phyloP scores from a whole-genome alignment of 768 basidiomycete genomes.

The Termitomyces sp. region DNA sequence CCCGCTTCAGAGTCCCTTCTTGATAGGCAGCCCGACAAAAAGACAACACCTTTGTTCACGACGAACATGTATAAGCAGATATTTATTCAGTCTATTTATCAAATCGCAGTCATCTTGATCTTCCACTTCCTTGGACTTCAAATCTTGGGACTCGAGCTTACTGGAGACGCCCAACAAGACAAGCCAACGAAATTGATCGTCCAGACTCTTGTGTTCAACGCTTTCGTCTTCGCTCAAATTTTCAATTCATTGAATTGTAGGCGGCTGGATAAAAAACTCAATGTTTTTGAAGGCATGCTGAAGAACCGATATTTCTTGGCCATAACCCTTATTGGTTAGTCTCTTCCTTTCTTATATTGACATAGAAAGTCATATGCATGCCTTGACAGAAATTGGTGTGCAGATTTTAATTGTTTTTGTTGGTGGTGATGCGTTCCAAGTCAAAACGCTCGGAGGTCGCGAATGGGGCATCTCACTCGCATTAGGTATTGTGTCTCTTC shows the following conservation, averaged over 20 bases:
- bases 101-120: slow-evolving; percentile 74
- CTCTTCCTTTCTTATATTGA: slow-evolving; percentile 16
- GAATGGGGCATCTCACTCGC: slow-evolving; percentile 95
- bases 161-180: slow-evolving; percentile 21
- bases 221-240: slow-evolving; percentile 98
- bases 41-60: slow-evolving; percentile 82
- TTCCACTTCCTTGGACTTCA: slow-evolving; percentile 80
- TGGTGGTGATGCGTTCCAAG: slow-evolving; percentile 89
- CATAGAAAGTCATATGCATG: background rate
- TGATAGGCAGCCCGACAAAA: slow-evolving; percentile 87
- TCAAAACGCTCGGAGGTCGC: slow-evolving; percentile 66
- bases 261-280: slow-evolving; percentile 77
- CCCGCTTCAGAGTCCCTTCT: slow-evolving; percentile 79
- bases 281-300: slow-evolving; percentile 81
- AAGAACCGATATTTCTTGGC: slow-evolving; percentile 79
- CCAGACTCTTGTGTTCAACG: slow-evolving; percentile 91
- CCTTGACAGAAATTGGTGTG: slow-evolving; percentile 65
- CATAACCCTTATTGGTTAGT: slow-evolving; percentile 81
- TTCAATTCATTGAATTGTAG: slow-evolving; percentile 94
- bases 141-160: slow-evolving; percentile 58
- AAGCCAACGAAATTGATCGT: slow-evolving; percentile 41
- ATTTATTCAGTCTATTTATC: slow-evolving; percentile 81
- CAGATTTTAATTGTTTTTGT: slow-evolving; percentile 90
- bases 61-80: slow-evolving; percentile 98
- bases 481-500: slow-evolving; percentile 82